Percentiles rank a stretch among this genome's conserved stretches.
These are phyloP conservation scores for Geoglossum glabrum DNA, from an alignment of 495 filamentous ascomycete genomes.

Conservation along the genomic window DNA sequence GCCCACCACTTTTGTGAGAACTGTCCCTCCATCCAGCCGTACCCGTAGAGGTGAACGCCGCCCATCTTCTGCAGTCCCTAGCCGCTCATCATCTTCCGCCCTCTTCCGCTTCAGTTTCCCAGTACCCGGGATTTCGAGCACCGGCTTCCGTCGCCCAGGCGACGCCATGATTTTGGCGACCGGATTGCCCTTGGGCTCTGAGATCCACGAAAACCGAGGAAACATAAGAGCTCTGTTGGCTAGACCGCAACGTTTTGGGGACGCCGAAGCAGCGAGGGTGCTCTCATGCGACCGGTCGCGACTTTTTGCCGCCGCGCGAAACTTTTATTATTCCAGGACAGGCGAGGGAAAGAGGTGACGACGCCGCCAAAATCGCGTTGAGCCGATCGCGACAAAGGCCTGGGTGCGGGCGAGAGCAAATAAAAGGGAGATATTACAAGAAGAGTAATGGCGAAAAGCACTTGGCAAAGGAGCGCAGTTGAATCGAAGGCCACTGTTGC, in stretches of 20 bases:
- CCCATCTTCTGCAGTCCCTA: not conserved
- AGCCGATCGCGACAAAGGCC: not conserved
- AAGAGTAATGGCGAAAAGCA: not conserved
- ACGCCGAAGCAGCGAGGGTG: not conserved
- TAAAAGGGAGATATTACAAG: not conserved
- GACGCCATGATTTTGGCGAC: conserved; percentile 19
- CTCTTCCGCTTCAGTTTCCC: conserved; percentile 34
- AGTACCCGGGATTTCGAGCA: conserved; percentile 21
- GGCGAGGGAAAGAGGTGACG: not conserved
- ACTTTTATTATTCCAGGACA: not conserved
- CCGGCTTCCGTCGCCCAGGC: conserved; percentile 11
- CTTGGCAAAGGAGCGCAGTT: not conserved
- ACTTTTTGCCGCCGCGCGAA: not conserved
- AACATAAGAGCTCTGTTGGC: conserved; percentile 36
- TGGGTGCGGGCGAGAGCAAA: not conserved
- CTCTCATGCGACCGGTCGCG: conserved; percentile 1
- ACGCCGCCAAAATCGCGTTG: not conserved
- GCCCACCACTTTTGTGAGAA: not conserved
- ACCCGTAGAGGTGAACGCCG: not conserved
- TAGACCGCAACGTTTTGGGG: conserved; percentile 1
- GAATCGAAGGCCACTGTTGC: not conserved
- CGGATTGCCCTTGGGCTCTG: conserved; percentile 32
- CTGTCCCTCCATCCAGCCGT: not conserved
- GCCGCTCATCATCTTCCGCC: not conserved
- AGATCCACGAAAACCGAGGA: conserved; percentile 33